A percentile compares a stretch with the other conserved stretches of the same genome.
Evolutionary conservation across 129 eudicot genomes (phyloP).

Genomic region (Centrapalus pauciflorus): DNA sequence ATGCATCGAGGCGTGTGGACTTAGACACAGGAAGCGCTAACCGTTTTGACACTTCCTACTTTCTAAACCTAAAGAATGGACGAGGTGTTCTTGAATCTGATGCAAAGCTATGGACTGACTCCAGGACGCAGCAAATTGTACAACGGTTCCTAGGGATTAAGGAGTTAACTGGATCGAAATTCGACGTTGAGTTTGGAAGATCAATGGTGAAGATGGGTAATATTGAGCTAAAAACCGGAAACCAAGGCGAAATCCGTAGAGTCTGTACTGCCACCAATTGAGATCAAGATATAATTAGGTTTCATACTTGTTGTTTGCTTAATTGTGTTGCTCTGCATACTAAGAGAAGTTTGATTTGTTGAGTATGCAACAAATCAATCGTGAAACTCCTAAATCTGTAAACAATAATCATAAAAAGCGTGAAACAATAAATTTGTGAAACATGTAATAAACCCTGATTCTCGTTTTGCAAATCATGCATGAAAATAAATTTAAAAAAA

Average conservation of each 20-base stretch:
- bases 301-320: no score
- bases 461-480: no score
- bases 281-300: no score
- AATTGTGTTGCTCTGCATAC: no score
- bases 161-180: constrained; percentile 34
- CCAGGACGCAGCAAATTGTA: constrained; percentile 38
- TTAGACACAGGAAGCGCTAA: constrained; percentile 47
- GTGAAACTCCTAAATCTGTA: no score
- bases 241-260: constrained; percentile 57
- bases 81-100: constrained; percentile 66
- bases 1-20: constrained; percentile 35
- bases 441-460: no score
- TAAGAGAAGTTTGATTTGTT: no score
- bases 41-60: constrained; percentile 43
- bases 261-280: constrained; percentile 51
- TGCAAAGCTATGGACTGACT: constrained; percentile 49
- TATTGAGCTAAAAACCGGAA: constrained; percentile 50
- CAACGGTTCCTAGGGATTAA: constrained; percentile 42
- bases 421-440: no score
- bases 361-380: no score
- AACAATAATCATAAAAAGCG: no score
- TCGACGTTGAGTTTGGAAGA: constrained; percentile 50
- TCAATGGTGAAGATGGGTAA: constrained; percentile 81
- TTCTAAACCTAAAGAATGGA: constrained; percentile 39
- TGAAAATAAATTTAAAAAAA: no score